Conservation (phyloP, 352 stramenopile genomes). For the Hyaloperonospora brassicae region DNA sequence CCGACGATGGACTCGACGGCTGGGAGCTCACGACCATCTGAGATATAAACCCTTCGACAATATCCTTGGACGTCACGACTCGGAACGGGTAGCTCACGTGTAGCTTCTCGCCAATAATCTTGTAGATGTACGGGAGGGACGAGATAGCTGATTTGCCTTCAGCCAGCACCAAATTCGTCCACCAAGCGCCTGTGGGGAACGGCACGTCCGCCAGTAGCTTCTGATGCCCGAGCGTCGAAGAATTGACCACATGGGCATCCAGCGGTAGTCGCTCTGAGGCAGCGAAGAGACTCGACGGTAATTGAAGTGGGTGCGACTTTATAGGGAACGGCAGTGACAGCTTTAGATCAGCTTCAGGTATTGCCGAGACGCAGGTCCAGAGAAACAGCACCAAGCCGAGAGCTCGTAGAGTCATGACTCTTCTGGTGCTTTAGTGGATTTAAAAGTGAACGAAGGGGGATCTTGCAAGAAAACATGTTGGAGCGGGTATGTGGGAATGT, state of each 20-base stretch:
- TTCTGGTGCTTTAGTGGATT: neutral
- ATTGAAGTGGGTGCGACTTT: slow-evolving; percentile 40
- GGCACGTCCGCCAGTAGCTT: slow-evolving; percentile 39
- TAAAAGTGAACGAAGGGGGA: no score
- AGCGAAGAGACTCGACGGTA: slow-evolving; percentile 45
- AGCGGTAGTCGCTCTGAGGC: slow-evolving; percentile 31
- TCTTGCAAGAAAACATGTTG: no score
- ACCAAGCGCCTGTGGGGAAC: slow-evolving; percentile 76
- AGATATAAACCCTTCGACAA: slow-evolving; percentile 65
- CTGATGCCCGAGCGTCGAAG: neutral
- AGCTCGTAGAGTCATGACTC: slow-evolving; percentile 8
- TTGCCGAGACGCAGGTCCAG: slow-evolving; percentile 12
- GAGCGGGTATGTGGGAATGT: no score
- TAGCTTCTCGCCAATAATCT: slow-evolving; percentile 44
- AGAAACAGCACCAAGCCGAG: slow-evolving; percentile 11
- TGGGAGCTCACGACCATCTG: slow-evolving; percentile 49
- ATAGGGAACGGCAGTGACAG: slow-evolving; percentile 45
- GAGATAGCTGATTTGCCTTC: slow-evolving; percentile 46
- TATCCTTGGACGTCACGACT: slow-evolving; percentile 46
- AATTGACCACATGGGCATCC: slow-evolving; percentile 16
- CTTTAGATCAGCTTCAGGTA: slow-evolving; percentile 15
- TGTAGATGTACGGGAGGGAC: slow-evolving; percentile 65
- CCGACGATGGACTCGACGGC: slow-evolving; percentile 1
- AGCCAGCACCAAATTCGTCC: slow-evolving; percentile 74
- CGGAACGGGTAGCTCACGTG: slow-evolving; percentile 77